A percentile compares a stretch with the other conserved stretches of the same genome.
phyloP scores from a whole-genome alignment of 2,329 filamentous ascomycete genomes.

The Dactylellina drechsleri region DNA sequence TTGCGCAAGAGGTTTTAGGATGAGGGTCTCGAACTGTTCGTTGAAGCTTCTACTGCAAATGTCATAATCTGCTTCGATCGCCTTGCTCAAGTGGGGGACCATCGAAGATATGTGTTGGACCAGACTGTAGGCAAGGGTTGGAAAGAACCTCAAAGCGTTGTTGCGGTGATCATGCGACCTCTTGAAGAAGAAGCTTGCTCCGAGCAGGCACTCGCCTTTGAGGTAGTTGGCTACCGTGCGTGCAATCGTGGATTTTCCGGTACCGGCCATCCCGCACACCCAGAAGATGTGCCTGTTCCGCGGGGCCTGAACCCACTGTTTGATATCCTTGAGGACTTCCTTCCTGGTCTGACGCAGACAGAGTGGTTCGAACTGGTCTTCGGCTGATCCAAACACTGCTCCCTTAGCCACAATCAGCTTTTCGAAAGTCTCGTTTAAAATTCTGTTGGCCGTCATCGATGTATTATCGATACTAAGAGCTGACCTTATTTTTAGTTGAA shows the following conservation, averaged over 20 bases:
- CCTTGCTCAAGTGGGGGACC: conserved; percentile 57
- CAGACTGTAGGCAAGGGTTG: conserved; percentile 63
- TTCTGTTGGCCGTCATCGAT: neutral
- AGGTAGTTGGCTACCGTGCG: conserved; percentile 59
- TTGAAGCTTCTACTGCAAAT: conserved; percentile 15
- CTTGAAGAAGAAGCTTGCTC: conserved; percentile 65
- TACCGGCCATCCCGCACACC: conserved; percentile 62
- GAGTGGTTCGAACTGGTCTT: conserved; percentile 52
- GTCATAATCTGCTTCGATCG: conserved; percentile 60
- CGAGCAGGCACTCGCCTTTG: conserved; percentile 56
- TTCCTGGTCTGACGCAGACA: conserved; percentile 57
- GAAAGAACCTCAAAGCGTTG: conserved; percentile 61
- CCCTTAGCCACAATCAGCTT: conserved; percentile 25
- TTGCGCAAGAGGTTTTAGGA: conserved; percentile 19
- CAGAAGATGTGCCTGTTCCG: conserved; percentile 56
- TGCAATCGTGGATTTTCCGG: conserved; percentile 61
- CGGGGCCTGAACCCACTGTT: conserved; percentile 25
- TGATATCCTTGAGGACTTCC: conserved; percentile 56
- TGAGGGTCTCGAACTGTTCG: conserved; percentile 34
- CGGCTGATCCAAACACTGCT: conserved; percentile 56
- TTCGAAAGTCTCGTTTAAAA: neutral
- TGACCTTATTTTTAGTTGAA: neutral
- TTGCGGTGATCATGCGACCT: conserved; percentile 62
- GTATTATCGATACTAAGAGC: conserved; percentile 13
- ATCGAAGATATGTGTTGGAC: conserved; percentile 58